Percentiles rank a stretch among this genome's conserved stretches.
These are phyloP conservation scores for Fusarium transvaalense DNA, from an alignment of 2,329 filamentous ascomycete species.

Conservation along the genomic window DNA sequence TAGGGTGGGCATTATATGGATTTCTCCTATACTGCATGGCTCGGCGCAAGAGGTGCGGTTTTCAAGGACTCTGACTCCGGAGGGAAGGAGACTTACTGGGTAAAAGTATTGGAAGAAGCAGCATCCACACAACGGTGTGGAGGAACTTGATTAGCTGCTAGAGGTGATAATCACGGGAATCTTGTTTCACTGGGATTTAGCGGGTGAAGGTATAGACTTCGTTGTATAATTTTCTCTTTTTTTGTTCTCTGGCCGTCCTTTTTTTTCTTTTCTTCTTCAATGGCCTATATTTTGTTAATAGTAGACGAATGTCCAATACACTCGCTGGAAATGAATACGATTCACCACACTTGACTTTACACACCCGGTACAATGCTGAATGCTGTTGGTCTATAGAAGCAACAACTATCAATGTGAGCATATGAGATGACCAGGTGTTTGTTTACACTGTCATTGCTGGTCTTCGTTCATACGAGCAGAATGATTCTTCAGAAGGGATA, in stretches of 20 bases:
- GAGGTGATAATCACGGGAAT: slow-evolving; percentile 39
- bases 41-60: slow-evolving; percentile 47
- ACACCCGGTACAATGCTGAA: background rate
- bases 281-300: slow-evolving; percentile 48
- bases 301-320: slow-evolving; percentile 42
- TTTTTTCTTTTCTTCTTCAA: background rate
- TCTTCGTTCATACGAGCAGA: background rate
- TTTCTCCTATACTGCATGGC: slow-evolving; percentile 47
- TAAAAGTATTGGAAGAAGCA: slow-evolving; percentile 30
- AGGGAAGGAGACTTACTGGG: slow-evolving; percentile 43
- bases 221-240: slow-evolving; percentile 32
- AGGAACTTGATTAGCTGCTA: slow-evolving; percentile 17
- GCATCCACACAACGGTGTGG: slow-evolving; percentile 11
- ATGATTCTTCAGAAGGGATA: background rate
- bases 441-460: too few relatives aligned
- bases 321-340: slow-evolving; percentile 43
- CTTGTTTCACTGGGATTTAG: slow-evolving; percentile 41
- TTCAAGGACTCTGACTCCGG: slow-evolving; percentile 39
- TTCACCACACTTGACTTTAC: slow-evolving; percentile 7
- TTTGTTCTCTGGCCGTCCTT: slow-evolving; percentile 3
- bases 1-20: slow-evolving; percentile 30
- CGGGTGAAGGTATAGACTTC: slow-evolving; percentile 41
- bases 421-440: too few relatives aligned
- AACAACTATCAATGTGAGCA: background rate
- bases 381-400: background rate